Conservation (phyloP, 805 yeast genomes). For the Ogataea siamensis region DNA sequence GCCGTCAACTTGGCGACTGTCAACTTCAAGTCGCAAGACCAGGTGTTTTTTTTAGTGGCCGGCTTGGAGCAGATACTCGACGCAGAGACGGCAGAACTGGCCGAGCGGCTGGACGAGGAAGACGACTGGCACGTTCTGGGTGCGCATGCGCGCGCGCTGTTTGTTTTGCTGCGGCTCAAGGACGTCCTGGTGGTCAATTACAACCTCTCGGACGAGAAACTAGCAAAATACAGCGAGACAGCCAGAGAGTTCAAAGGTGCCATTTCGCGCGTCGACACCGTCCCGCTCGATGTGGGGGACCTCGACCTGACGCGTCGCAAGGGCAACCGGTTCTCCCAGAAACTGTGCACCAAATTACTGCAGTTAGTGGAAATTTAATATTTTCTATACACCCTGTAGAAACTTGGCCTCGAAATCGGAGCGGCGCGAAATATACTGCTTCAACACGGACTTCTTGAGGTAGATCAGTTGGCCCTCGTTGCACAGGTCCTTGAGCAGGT, state of each 20-base stretch:
- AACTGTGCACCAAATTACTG: conserved; percentile 5
- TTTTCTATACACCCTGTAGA: conserved; percentile 25
- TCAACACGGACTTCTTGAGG: conserved; percentile 58
- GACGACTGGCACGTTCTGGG: conserved; percentile 13
- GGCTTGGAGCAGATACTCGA: conserved; percentile 44
- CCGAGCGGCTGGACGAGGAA: conserved; percentile 20
- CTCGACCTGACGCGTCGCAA: conserved; percentile 10
- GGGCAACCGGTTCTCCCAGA: not conserved
- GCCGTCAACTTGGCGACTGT: conserved; percentile 40
- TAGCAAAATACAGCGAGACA: conserved; percentile 25
- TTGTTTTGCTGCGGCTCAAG: conserved; percentile 18
- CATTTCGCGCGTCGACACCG: conserved; percentile 14
- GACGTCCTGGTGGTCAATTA: conserved; percentile 18
- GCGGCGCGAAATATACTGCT: conserved; percentile 66
- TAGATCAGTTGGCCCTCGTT: conserved; percentile 76
- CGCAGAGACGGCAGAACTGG: conserved; percentile 41
- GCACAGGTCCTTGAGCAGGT: conserved; percentile 70
- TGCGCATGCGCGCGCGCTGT: conserved; percentile 18
- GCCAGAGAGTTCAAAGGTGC: conserved; percentile 21
- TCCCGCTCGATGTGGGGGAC: conserved; percentile 8
- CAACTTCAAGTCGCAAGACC: conserved; percentile 47
- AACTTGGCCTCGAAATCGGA: conserved; percentile 62
- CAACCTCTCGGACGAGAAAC: conserved; percentile 19
- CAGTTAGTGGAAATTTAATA: conserved; percentile 4
- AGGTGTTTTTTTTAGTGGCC: conserved; percentile 43